Conservation (phyloP, 2,329 filamentous ascomycete genomes). For the Aureobasidium sp. region DNA sequence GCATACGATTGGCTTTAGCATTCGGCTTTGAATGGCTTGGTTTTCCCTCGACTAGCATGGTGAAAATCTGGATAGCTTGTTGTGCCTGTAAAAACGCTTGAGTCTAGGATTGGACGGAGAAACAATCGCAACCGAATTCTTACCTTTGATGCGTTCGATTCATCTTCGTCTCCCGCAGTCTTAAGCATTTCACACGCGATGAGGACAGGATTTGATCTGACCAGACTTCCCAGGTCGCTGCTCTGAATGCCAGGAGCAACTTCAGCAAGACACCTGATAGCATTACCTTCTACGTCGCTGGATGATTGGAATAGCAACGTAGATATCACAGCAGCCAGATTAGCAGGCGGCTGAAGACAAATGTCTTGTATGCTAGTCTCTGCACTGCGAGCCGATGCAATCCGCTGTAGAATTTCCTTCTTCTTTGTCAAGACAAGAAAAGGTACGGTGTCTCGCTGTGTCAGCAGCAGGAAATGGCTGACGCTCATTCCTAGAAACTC, state of each 20-base stretch:
- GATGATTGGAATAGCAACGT: conserved; percentile 55
- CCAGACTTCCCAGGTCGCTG: conserved; percentile 58
- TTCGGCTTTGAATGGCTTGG: conserved; percentile 38
- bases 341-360: conserved; percentile 49
- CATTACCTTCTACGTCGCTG: conserved; percentile 57
- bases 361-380: conserved; percentile 52
- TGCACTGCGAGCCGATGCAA: conserved; percentile 61
- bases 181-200: conserved; percentile 79
- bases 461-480: conserved; percentile 63
- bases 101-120: conserved; percentile 15
- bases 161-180: conserved; percentile 62
- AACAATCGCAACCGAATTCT: conserved; percentile 24
- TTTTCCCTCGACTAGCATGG: conserved; percentile 43
- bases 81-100: conserved; percentile 28
- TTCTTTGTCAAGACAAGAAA: conserved; percentile 76
- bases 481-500: conserved; percentile 73
- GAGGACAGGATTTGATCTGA: conserved; percentile 67
- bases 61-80: conserved; percentile 43
- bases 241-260: conserved; percentile 65
- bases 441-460: conserved; percentile 77
- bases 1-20: conserved; percentile 47
- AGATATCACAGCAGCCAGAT: conserved; percentile 53
- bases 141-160: conserved; percentile 50
- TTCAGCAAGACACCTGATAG: conserved; percentile 61
- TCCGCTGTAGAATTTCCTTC: conserved; percentile 69